A percentile compares a stretch with the other conserved stretches of the same genome.
Evolutionary conservation across 345 rosid genomes (phyloP).

Genomic region (Rhodomyrtus tomentosa): DNA sequence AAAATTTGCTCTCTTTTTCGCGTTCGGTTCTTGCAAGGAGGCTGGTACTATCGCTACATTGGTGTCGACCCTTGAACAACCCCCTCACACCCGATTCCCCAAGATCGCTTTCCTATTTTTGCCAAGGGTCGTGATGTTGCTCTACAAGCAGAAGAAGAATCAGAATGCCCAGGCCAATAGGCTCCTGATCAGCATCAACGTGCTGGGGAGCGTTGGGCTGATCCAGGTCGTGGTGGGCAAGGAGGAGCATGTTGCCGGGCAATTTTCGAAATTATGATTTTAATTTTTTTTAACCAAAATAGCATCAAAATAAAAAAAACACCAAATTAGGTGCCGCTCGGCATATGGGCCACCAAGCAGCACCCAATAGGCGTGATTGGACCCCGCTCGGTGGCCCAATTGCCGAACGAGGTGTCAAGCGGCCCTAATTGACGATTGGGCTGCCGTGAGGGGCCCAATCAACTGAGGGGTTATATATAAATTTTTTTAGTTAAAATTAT

Average conservation of each 20-base stretch:
- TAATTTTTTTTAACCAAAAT: no score
- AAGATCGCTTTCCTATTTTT: neutral
- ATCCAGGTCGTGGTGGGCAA: conserved; percentile 82
- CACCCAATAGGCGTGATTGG: no score
- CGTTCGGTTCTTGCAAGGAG: conserved; percentile 99
- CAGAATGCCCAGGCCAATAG: conserved; percentile 51
- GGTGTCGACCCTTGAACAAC: conserved; percentile 76
- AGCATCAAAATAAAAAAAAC: no score
- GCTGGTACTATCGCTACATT: conserved; percentile 99
- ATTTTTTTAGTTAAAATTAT: no score
- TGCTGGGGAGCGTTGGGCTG: conserved; percentile 92
- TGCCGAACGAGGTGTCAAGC: no score
- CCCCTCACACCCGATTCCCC: neutral
- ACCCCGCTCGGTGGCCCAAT: no score
- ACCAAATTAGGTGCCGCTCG: no score
- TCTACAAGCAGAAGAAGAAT: conserved; percentile 79
- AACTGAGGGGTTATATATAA: no score
- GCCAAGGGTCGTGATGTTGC: conserved; percentile 37
- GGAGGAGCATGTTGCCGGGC: conserved; percentile 56
- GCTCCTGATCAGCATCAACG: conserved; percentile 66
- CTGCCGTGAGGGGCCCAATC: no score
- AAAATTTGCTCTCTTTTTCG: conserved; percentile 48
- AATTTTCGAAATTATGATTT: no score
- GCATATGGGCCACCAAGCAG: no score
- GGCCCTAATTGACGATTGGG: no score